Evolutionary conservation across 345 rosid species (phyloP), one percentile per base, ranked within the genome.

Genomic region (Gossypium anomalum): DNA sequence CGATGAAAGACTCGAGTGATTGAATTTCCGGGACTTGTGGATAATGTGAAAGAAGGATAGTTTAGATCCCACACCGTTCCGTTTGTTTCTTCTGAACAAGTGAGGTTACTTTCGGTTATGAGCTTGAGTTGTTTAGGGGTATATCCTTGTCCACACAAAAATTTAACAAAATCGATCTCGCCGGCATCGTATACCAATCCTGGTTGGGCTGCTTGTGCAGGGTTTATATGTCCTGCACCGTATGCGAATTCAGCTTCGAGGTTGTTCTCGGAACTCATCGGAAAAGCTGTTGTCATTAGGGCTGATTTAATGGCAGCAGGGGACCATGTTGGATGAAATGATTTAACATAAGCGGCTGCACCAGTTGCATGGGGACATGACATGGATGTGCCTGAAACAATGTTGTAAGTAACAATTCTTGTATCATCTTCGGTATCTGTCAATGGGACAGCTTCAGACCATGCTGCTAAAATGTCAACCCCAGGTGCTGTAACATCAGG

Each of bases 81-180:
- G 9, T 52, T 72, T 0, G n/a, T 23, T 7, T 43, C 13, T 43
- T 58, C 71, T 1, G 82, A 72, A 57, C 83, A 82, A 4, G 12
- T 53, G 62, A 57, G 75, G 2, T n/a, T 57, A 23, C 80, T 79
- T 2, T 75, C 75, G 0, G 85, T 80, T 20, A 85, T 76, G 2
- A 76, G 66, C 3, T 20, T 78, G 0, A 85, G 61, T 2, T 10
- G 11, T 9, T 6, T 68, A 22, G 71, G 66, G 64, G 10, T 77
- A 53, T 84, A 84, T 59, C 84, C 87, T 75, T 81, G 83, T 70
- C 82, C 82, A 23, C 87, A 87, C 23, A 85, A 16, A 67, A 83
- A 82, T 14, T 73, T 76, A 14, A 84, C 16, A 67, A 76, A 87
- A 70, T 85, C 88, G 14, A n/a, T 75, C 34, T 76, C 77, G 17